Evolutionary conservation across 169 alveolate species (phyloP), one percentile per base, ranked within the genome.

Genomic region (Eimeria mitis): DNA sequence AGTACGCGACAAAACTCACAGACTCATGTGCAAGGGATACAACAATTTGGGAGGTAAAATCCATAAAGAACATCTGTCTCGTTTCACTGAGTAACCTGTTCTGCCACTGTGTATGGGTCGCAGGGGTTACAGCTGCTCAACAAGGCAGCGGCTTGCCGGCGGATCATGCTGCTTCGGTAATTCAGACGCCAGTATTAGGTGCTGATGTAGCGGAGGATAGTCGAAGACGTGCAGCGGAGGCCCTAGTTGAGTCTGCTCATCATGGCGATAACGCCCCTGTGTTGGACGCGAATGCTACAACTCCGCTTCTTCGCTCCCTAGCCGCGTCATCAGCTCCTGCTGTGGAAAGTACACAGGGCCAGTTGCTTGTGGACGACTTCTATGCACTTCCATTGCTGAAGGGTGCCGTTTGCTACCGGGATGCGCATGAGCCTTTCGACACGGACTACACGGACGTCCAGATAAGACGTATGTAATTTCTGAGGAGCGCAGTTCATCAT

Each of bases 301-400:
- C 92, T 42, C 92, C 92, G 19, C 92, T 87, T 25, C 73, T 87
- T 37, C 92, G 92, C 49, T 87, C 92, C 28, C 81, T 87, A 7
- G 92, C 92, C 2, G 92, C 92, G 7, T 87, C 92, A 40, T 49
- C 92, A n/a, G 81, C 92, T 25, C 92, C 92, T 13, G 52, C 92
- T 34, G 92, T 63, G 81, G 90, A 83, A n/a, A 28, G 25, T 19
- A 63, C 92, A 11, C 81, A 87, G 56, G 92, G 54, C 49, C 78
- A 63, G 71, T 34, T 87, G 81, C 61, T 37, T 19, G 92, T 87
- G 59, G 92, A 87, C n/a, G 92, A 87, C 44, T 87, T 87, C 63
- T 61, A 87, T 71, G 83, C 79, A 11, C 78, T 21, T 37, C 92
- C 92, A 9, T 65, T 87, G 81, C 31, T 63, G 34, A 87, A 63